Evolutionary conservation across 208 protist genomes (phyloP).

Genomic region (Trypanosoma caninum): DNA sequence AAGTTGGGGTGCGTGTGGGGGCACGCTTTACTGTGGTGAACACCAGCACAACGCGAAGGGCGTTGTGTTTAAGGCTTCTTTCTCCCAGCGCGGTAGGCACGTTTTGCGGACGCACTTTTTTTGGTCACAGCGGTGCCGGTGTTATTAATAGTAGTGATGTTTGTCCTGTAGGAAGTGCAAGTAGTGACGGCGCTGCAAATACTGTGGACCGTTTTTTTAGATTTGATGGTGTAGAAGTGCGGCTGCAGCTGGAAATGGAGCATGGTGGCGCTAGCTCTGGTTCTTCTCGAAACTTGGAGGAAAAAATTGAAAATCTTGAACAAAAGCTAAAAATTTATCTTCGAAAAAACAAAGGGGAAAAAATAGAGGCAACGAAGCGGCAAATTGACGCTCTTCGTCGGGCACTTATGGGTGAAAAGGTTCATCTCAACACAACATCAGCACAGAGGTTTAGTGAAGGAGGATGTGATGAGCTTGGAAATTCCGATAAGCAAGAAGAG

Average conservation of each 20-base stretch:
- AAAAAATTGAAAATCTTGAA: constrained; percentile 88
- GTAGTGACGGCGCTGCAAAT: not conserved
- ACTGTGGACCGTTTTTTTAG: constrained; percentile 36
- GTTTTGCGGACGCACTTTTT: not conserved
- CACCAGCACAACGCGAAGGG: constrained; percentile 61
- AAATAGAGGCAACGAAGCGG: constrained; percentile 47
- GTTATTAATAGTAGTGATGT: not conserved
- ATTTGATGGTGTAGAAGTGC: constrained; percentile 70
- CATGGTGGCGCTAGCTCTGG: constrained; percentile 49
- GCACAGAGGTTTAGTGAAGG: not conserved
- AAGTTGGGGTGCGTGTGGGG: constrained; percentile 33
- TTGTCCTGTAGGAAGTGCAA: too few species aligned
- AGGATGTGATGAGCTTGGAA: not conserved
- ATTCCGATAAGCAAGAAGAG: constrained; percentile 4
- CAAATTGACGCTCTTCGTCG: constrained; percentile 62
- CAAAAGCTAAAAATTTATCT: constrained; percentile 87
- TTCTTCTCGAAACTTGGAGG: constrained; percentile 74
- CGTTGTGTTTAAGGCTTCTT: constrained; percentile 57
- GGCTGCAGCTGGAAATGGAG: constrained; percentile 71
- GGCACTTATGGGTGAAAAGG: constrained; percentile 64
- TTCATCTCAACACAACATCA: constrained; percentile 31
- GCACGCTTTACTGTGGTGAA: constrained; percentile 73
- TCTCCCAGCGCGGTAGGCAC: not conserved
- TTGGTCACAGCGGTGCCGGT: not conserved
- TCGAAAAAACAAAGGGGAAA: constrained; percentile 86